These are phyloP conservation scores for Magnaporthales sp. DNA, from an alignment of 2,329 filamentous ascomycete genomes.

Conservation along the genomic window DNA sequence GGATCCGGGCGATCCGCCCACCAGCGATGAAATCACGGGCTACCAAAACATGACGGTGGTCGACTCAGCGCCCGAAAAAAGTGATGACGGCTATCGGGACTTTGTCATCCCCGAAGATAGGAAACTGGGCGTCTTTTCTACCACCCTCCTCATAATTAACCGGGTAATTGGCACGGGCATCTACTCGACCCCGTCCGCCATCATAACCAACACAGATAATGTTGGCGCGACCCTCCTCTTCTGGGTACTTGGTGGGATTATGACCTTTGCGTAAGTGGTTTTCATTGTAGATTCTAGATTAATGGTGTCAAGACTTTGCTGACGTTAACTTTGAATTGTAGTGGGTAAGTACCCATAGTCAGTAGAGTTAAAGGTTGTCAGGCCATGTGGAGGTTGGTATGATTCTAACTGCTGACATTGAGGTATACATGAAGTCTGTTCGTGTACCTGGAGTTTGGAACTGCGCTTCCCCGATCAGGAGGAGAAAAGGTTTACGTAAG, in stretches of 20 bases:
- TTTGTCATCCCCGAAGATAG: slow-evolving; percentile 12
- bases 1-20: slow-evolving; percentile 1
- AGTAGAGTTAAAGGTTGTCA: background rate
- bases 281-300: slow-evolving; percentile 12
- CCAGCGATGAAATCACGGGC: slow-evolving; percentile 7
- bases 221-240: slow-evolving; percentile 36
- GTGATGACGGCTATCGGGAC: slow-evolving; percentile 4
- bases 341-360: slow-evolving; percentile 13
- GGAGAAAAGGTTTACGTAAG: slow-evolving; percentile 34
- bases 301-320: background rate
- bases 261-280: slow-evolving; percentile 32
- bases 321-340: slow-evolving; percentile 8
- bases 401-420: background rate
- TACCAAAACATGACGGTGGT: slow-evolving; percentile 10
- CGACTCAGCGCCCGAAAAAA: slow-evolving; percentile 8
- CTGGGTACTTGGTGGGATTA: slow-evolving; percentile 37
- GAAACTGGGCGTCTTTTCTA: slow-evolving; percentile 21
- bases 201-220: slow-evolving; percentile 32
- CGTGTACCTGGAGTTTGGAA: slow-evolving; percentile 40
- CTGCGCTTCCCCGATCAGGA: slow-evolving; percentile 33
- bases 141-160: slow-evolving; percentile 36
- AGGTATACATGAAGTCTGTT: slow-evolving; percentile 14
- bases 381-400: background rate
- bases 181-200: slow-evolving; percentile 36
- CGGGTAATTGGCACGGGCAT: slow-evolving; percentile 39